Evolutionary conservation across 2,329 filamentous ascomycete species (phyloP), one percentile per base, ranked within the genome.

Genomic region (Talaromyces marneffei): DNA sequence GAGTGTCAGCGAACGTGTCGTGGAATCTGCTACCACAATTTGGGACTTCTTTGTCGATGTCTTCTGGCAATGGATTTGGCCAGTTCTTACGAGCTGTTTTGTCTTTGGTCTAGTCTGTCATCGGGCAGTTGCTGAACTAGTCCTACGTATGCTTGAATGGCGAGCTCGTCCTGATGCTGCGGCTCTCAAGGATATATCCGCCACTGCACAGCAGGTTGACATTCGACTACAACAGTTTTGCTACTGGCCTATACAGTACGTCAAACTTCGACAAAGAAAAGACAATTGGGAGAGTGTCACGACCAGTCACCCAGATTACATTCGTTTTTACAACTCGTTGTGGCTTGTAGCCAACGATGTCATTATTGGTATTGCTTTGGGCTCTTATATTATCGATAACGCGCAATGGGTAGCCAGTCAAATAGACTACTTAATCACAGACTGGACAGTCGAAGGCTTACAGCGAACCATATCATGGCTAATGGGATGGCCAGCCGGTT

Each of bases 331-430:
- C 78, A 99, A 99, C 74, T 97, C 92, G 70, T 80, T 99, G 4
- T 99, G 94, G 94, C 88, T 99, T 8, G 94, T 99, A 23, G 92
- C 92, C 31, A 99, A 99, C 77, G 94, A 99, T 77, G 89, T 99
- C 52, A 99, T 99, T 66, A 97, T 99, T 63, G 95, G 94, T 27
- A 97, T 99, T 66, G 94, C 94, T 1, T 78, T 99, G 7, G 95
- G 94, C 0, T 96, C 92, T 0, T 99, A 96, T 74, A 96, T 99
- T 64, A 93, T 97, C 64, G 94, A 99, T 72, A 97, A 99, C 69
- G 88, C 91, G 1, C 83, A 86, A 60, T 91, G 89, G 81, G 91
- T 96, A 1, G 92, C 92, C 1, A 82, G 85, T 57, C 86, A 89
- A 70, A 90, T 97, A 66, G 90, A 90, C 67, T 80, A 81, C 48